A percentile compares a stretch with the other conserved stretches of the same genome.
Evolutionary conservation across 371 early-diverging fungal genomes (phyloP).

Genomic region (Rhizomucor miehei): DNA sequence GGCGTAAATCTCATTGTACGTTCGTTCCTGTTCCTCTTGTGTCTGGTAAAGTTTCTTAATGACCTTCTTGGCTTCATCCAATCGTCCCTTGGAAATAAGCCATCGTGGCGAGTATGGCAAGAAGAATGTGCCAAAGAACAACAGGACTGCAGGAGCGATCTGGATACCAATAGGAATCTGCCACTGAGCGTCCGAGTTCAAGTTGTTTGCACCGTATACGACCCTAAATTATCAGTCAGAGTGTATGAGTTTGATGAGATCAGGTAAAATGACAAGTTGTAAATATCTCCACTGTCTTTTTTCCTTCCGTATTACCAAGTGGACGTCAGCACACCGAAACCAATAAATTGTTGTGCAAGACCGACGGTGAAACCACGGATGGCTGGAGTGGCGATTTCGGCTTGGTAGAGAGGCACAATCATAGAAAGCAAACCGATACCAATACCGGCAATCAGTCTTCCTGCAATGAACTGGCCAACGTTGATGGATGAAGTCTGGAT

Average conservation of each 20-base stretch:
- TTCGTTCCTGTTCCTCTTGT: constrained; percentile 33
- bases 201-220: constrained; percentile 23
- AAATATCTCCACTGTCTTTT: not conserved
- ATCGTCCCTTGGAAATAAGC: constrained; percentile 42
- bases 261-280: not conserved
- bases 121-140: constrained; percentile 38
- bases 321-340: constrained; percentile 16
- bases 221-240: too few species aligned
- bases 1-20: constrained; percentile 50
- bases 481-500: constrained; percentile 25
- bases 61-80: constrained; percentile 30
- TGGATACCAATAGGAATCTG: constrained; percentile 40
- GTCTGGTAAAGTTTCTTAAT: constrained; percentile 26
- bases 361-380: constrained; percentile 31
- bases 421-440: constrained; percentile 42
- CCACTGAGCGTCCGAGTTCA: constrained; percentile 28
- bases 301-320: constrained; percentile 7
- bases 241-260: too few species aligned
- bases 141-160: constrained; percentile 31
- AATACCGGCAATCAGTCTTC: constrained; percentile 40
- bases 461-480: constrained; percentile 29
- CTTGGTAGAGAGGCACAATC: constrained; percentile 44
- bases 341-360: constrained; percentile 23
- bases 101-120: constrained; percentile 58
- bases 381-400: constrained; percentile 42